Conservation (phyloP, 495 filamentous ascomycete genomes). For the Penicillium steckii region DNA sequence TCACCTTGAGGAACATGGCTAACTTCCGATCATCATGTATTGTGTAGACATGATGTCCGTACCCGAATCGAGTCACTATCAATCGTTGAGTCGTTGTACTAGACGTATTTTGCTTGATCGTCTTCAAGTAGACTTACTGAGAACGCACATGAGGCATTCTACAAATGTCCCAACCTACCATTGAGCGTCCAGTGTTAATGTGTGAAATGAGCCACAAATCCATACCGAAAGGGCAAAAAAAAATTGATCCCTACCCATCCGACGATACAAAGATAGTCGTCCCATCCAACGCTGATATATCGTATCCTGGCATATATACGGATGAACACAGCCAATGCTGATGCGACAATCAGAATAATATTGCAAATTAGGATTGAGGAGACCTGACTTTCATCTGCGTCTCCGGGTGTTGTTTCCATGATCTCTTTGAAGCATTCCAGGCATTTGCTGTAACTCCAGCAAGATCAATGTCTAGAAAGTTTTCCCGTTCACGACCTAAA, state of each 20-base stretch:
- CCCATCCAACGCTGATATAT: not conserved
- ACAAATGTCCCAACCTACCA: not conserved
- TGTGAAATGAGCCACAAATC: not conserved
- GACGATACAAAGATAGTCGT: constrained; percentile 7
- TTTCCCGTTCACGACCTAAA: not conserved
- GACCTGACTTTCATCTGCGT: constrained; percentile 3
- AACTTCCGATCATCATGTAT: not conserved
- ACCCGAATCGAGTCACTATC: constrained; percentile 12
- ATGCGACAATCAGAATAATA: constrained; percentile 3
- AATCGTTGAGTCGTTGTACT: not conserved
- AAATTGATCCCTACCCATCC: constrained; percentile 9
- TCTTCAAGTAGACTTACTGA: not conserved
- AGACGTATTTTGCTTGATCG: not conserved
- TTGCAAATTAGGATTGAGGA: constrained; percentile 8
- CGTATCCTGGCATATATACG: constrained; percentile 4
- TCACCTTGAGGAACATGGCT: constrained; percentile 12
- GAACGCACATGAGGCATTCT: not conserved
- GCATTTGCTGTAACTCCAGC: not conserved
- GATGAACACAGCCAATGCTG: constrained; percentile 3
- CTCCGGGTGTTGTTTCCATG: not conserved
- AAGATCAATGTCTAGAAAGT: not conserved
- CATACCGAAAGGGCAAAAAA: not conserved
- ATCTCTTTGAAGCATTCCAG: not conserved
- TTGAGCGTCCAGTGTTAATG: not conserved
- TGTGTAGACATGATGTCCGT: constrained; percentile 8